phyloP scores from a whole-genome alignment of 2,329 filamentous ascomycete genomes.

The Pyrenochaeta sp. region DNA sequence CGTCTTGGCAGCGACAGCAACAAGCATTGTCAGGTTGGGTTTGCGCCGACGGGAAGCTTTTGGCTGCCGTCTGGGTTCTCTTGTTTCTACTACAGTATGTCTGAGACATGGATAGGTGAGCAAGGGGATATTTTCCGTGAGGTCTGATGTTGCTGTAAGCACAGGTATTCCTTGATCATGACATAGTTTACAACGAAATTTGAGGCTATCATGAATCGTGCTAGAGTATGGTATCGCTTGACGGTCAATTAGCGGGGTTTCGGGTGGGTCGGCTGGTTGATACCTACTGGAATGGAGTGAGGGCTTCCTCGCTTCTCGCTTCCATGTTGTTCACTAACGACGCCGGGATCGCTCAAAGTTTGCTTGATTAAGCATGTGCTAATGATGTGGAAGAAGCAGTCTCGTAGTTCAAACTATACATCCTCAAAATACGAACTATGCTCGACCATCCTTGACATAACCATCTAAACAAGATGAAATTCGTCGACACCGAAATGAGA shows the following conservation, averaged over 20 bases:
- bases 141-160: too few species aligned
- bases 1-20: conserved; percentile 21
- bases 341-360: neutral
- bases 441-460: neutral
- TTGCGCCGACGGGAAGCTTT: conserved; percentile 34
- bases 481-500: neutral
- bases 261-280: conserved; percentile 17
- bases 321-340: neutral
- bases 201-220: conserved; percentile 9
- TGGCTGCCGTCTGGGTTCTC: conserved; percentile 26
- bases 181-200: neutral
- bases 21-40: conserved; percentile 31
- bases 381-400: neutral
- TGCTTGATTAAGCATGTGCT: conserved; percentile 6
- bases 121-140: too few species aligned
- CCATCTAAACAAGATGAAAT: neutral
- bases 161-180: neutral
- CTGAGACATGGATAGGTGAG: neutral
- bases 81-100: conserved; percentile 19
- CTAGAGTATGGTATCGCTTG: conserved; percentile 5
- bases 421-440: neutral
- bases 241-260: conserved; percentile 5
- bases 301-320: conserved; percentile 3
- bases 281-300: conserved; percentile 1
- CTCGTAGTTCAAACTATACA: neutral